Evolutionary conservation across 2,329 filamentous ascomycete genomes (phyloP), one percentile per base, ranked within the genome.

Genomic region (Bipolaris zeicola): DNA sequence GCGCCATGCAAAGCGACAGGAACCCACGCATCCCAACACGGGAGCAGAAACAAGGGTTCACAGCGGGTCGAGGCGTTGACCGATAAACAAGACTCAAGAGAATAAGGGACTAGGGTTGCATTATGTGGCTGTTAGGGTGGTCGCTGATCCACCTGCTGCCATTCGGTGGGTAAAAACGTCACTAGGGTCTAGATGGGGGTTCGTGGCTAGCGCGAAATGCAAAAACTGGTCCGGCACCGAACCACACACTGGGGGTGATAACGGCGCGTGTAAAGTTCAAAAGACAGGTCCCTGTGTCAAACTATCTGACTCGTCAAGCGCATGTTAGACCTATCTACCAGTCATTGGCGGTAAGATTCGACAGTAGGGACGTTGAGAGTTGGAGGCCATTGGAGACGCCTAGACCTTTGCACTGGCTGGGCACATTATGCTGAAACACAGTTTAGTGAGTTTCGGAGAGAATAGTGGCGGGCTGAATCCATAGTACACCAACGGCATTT

Each of bases 131-230:
- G 36, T 38, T 44, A 36, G 37, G 37, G 42, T 38, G 28, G 28
- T 18, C 18, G 50, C 39, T 34, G 49, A 43, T 52, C 18, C 31
- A 43, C 34, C 42, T 28, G 20, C 22, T 37, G 16, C 33, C 37
- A 38, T 56, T 48, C 26, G 53, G 42, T 13, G 37, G 34, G 7
- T 13, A 14, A 45, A 50, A 47, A 41, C 49, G 24, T 43, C 49
- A 28, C 45, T 24, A 31, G 42, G 28, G 24, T 56, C 42, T 45
- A 28, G 38, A 42, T 56, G 48, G 52, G 18, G 14, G 28, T 18
- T 52, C 45, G 51, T 22, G 16, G 37, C 37, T 56, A 56, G 37
- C 45, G 53, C 37, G 14, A 18, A 47, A 47, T 39, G 53, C 37
- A 24, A 18, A 52, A 26, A 16, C 28, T 47, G 37, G 39, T 38